These are phyloP conservation scores for Stramenopiles sp. DNA, from an alignment of 352 stramenopile genomes.

Conservation along the genomic window DNA sequence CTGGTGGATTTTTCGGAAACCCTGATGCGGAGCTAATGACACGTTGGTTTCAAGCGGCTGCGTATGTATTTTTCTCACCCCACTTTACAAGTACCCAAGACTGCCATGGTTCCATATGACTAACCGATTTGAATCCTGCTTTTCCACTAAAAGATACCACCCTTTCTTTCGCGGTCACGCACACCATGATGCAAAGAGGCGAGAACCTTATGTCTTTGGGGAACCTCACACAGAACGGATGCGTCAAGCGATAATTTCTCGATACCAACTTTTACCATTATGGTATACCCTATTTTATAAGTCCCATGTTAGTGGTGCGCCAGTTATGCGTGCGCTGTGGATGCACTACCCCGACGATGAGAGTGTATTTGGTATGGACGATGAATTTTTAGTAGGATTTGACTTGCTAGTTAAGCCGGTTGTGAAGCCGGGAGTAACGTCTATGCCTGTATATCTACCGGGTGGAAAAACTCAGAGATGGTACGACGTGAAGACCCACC, in stretches of 20 bases:
- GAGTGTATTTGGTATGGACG: conserved; percentile 57
- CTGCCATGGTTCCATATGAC: too few relatives aligned
- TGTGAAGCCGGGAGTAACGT: conserved; percentile 46
- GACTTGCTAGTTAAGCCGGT: conserved; percentile 90
- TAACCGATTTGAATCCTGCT: too few relatives aligned
- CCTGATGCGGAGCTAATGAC: conserved; percentile 85
- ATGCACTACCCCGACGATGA: conserved; percentile 74
- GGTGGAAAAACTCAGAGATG: conserved; percentile 14
- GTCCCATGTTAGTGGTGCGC: conserved; percentile 36
- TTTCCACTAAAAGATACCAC: conserved; percentile 76
- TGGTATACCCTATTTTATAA: conserved; percentile 61
- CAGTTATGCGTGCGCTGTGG: conserved; percentile 81
- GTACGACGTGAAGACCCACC: conserved; percentile 34
- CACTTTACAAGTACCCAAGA: not conserved
- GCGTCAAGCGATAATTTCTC: conserved; percentile 63
- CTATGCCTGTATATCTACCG: conserved; percentile 69
- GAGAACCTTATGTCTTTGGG: conserved; percentile 93
- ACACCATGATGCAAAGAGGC: conserved; percentile 91
- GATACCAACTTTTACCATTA: conserved; percentile 89
- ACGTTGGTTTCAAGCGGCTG: conserved; percentile 54
- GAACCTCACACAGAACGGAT: conserved; percentile 70
- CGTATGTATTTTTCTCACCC: not conserved
- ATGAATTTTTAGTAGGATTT: conserved; percentile 80
- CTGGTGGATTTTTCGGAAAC: conserved; percentile 96
- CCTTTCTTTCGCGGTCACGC: conserved; percentile 97